Base-by-base conservation (phyloP, 2,329 filamentous ascomycete species). In the Scleromitrula shiraiana region DNA sequence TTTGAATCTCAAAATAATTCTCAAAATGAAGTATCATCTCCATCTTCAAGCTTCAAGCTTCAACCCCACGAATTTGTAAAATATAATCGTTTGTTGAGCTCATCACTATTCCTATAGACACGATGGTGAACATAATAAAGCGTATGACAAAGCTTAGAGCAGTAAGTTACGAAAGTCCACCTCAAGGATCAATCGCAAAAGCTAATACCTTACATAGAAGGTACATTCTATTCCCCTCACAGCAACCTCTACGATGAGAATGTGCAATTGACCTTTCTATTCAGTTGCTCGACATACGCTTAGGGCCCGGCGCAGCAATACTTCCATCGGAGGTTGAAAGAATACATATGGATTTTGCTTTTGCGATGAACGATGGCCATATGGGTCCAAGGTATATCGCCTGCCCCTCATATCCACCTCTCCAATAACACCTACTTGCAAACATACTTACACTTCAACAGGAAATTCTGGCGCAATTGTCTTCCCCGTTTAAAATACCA, bases 401-500 rank as follows among this genome's bases (percentile, higher is more conserved):
- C 35, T 9, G 10, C 22, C 14, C 17, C 7, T 15, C 3, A 39
- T 22, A 27, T 10, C 24, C 14, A 2, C 29, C 8, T 62, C 65
- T 54, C 20, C 32, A 47, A 39, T 54, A 29, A 53, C 17, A n/a
- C 27, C 23, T 10, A 19, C 10, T 17, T 17, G 10, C 38, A 41
- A 26, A 30, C 15, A 17, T 14, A 7, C 4, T 3, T n/a, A 7
- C n/a, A n/a, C n/a, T 9, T 14, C 19, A 15, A 7, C 17, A 95
- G 90, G 62, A 88, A 88, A 71, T 96, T 98, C 76, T 95, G 88
- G 87, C 80, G 78, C 55, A 73, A 82, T 52, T 84, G 82, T 64
- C 81, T 97, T 40, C 87, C 88, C 19, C 80, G 88, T 49, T 74
- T 98, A 57, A 96, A 98, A 75, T 98, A 83, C 71, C 85, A 95